A percentile compares a stretch with the other conserved stretches of the same genome.
Conservation (phyloP, 2,329 filamentous ascomycete genomes). For the Penicillium paneum region DNA sequence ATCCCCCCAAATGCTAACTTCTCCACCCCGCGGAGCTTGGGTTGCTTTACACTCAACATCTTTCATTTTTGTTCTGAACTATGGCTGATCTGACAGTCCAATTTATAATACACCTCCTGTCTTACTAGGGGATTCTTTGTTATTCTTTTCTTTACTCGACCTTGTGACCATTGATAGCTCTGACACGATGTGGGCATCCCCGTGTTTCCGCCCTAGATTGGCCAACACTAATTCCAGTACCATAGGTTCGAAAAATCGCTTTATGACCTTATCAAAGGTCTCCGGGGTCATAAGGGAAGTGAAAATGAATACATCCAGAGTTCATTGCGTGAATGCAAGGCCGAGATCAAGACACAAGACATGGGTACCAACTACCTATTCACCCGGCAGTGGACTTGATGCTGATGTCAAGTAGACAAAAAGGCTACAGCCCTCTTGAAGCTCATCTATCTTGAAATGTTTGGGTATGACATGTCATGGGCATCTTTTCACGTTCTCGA, state of each 20-base stretch:
- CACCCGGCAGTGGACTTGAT: not conserved
- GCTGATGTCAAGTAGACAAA: conserved; percentile 59
- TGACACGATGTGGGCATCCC: conserved; percentile 1
- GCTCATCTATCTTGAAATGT: conserved; percentile 97
- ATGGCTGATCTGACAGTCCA: not conserved
- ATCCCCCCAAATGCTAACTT: not conserved
- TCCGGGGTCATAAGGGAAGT: conserved; percentile 91
- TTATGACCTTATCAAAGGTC: conserved; percentile 94
- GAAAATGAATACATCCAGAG: conserved; percentile 95
- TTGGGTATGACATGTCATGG: conserved; percentile 99
- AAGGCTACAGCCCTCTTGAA: conserved; percentile 96
- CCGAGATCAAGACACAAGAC: conserved; percentile 87
- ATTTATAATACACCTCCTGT: not conserved
- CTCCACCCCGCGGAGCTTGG: conserved; percentile 9
- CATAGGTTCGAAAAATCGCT: conserved; percentile 97
- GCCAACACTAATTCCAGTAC: not conserved
- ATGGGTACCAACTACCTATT: conserved; percentile 60
- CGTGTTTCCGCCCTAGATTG: not conserved
- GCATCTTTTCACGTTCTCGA: conserved; percentile 97
- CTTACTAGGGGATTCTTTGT: not conserved
- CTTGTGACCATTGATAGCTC: not conserved
- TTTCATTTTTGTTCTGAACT: not conserved
- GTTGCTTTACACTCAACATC: not conserved
- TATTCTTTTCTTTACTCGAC: not conserved
- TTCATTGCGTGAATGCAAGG: conserved; percentile 89